These are phyloP conservation scores for Mucor sp. DNA, from an alignment of 371 early-diverging fungal genomes.

Conservation along the genomic window DNA sequence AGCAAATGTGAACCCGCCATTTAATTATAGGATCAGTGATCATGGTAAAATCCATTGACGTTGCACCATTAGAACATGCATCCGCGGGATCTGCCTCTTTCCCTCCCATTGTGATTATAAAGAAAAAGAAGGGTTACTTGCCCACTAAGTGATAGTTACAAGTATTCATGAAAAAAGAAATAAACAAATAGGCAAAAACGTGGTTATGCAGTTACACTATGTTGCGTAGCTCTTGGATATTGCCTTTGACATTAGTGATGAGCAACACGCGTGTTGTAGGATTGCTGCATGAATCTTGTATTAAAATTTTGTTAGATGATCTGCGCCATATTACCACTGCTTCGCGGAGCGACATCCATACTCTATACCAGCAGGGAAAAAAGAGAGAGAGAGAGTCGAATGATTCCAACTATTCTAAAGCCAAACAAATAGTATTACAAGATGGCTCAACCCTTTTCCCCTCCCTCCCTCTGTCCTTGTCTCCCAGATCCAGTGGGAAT, in stretches of 20 bases:
- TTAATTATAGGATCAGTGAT: too few relatives aligned
- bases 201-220: not conserved
- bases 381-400: not conserved
- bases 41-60: not conserved
- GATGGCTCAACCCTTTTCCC: not conserved
- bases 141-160: not conserved
- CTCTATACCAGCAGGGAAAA: not conserved
- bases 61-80: not conserved
- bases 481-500: conserved; percentile 1
- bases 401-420: not conserved
- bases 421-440: not conserved
- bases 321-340: not conserved
- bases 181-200: not conserved
- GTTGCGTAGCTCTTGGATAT: not conserved
- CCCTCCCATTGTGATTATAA: not conserved
- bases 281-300: not conserved
- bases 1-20: not conserved
- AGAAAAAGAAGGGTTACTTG: conserved; percentile 1
- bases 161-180: not conserved
- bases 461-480: not conserved
- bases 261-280: not conserved
- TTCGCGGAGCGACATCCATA: too few relatives aligned
- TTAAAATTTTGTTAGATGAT: not conserved
- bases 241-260: not conserved
- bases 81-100: not conserved